Conservation (phyloP, 768 basidiomycete genomes). For the Phlebiopsis flavidoalba region DNA sequence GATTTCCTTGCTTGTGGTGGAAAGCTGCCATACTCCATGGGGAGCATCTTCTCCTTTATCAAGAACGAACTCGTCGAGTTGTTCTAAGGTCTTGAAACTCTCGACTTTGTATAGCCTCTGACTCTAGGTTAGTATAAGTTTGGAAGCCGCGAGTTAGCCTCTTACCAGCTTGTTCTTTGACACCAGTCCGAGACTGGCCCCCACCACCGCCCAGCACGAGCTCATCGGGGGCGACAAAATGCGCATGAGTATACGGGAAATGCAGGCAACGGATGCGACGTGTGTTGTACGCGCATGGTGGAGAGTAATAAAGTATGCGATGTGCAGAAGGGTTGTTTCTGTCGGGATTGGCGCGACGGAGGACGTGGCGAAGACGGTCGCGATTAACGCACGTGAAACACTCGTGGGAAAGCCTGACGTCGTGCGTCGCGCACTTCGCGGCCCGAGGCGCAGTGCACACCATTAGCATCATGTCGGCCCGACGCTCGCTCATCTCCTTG, state of each 20-base stretch:
- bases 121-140: neutral
- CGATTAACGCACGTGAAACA: neutral
- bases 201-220: conserved; percentile 89
- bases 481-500: neutral
- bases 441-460: neutral
- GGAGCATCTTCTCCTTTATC: conserved; percentile 86
- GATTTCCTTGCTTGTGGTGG: conserved; percentile 46
- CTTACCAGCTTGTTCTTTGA: conserved; percentile 92
- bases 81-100: conserved; percentile 45
- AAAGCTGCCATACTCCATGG: conserved; percentile 60
- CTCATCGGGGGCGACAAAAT: conserved; percentile 65
- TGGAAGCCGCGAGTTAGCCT: conserved; percentile 4
- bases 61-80: conserved; percentile 68
- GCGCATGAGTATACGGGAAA: conserved; percentile 90
- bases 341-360: neutral
- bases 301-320: neutral
- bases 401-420: conserved; percentile 5
- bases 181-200: conserved; percentile 79
- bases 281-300: conserved; percentile 76
- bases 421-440: conserved; percentile 1
- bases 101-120: conserved; percentile 69
- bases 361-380: neutral
- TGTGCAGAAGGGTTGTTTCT: neutral
- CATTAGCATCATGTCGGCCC: neutral
- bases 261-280: conserved; percentile 63